Base-by-base conservation (phyloP, 2,329 filamentous ascomycete species). In the Colletotrichum abscissum region DNA sequence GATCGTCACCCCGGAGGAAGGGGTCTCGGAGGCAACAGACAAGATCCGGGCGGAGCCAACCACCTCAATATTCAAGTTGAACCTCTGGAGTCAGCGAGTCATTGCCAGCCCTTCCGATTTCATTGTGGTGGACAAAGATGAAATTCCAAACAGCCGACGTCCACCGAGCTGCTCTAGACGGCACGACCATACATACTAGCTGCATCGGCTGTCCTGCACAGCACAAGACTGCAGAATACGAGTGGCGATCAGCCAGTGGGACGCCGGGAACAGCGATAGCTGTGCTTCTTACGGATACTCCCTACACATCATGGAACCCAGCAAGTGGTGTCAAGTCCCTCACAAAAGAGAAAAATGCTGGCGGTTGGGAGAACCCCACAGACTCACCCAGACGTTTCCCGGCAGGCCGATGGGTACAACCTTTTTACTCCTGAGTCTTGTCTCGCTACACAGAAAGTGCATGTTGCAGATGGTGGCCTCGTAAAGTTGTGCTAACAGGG, bases 241-340 rank as follows among this genome's bases (percentile, higher is more conserved):
- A 74, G 72, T 74, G 72, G 72, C 72, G 69, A 72, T 74, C 52
- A 42, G 6, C 68, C 57, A 65, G 67, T 69, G 55, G 60, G 70
- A 69, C n/a, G 56, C 59, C 60, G 59, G 22, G 59, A 73, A 38
- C 70, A 65, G 49, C 60, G 46, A 62, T 8, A 14, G 5, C 42
- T 33, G 22, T 46, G 33, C 22, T 8, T 63, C 28, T 19, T 64
- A 42, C 38, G 38, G 38, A n/a, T 46, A 46, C 35, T 42, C 35
- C 49, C n/a, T 56, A 64, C 24, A 30, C 33, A 42, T 28, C 33
- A 19, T 22, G 12, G 54, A 56, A 7, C 8, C 11, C 16, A 11
- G 16, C 42, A 52, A 63, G 65, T 35, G 66, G 59, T 64, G 66
- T 73, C 55, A 33, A 65, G 24, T n/a, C 12, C 22, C 35, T 38